Evolutionary conservation across 345 rosid genomes (phyloP).

Genomic region (Sisymbrium altissimum): DNA sequence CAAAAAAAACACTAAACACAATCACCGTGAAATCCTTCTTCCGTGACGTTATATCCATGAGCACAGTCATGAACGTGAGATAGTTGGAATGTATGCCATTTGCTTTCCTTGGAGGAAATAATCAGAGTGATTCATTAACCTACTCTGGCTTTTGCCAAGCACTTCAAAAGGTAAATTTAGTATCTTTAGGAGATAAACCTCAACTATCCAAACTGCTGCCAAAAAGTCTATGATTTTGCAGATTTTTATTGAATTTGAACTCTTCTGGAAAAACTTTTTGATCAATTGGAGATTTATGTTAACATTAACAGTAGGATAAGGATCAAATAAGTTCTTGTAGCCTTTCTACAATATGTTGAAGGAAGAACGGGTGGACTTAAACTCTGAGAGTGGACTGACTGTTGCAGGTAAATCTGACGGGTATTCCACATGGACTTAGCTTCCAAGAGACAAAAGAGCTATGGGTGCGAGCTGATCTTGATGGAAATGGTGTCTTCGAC

Average conservation of each 20-base stretch:
- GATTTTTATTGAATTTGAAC: not conserved
- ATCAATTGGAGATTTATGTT: not conserved
- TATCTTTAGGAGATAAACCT: not conserved
- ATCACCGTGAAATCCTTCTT: too few relatives aligned
- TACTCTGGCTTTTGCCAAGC: conserved; percentile 63
- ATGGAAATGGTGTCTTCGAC: conserved; percentile 60
- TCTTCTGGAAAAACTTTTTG: too few relatives aligned
- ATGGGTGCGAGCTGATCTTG: conserved; percentile 59
- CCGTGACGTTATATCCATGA: too few relatives aligned
- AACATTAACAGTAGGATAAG: not conserved
- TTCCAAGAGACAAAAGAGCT: conserved; percentile 57
- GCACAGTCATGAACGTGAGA: too few relatives aligned
- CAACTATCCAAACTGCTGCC: not conserved
- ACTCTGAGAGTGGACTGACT: not conserved
- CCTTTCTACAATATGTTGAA: not conserved
- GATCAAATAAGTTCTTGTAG: not conserved
- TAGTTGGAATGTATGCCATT: too few relatives aligned
- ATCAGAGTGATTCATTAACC: conserved; percentile 45
- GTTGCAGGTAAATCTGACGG: conserved; percentile 52
- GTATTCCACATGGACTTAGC: conserved; percentile 60
- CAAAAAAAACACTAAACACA: too few relatives aligned
- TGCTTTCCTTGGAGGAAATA: conserved; percentile 53
- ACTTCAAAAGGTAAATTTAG: conserved; percentile 50
- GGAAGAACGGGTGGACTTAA: not conserved
- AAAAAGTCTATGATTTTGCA: not conserved